Percentiles rank a stretch among this genome's conserved stretches.
Conservation (phyloP, 352 stramenopile genomes). For the Phytophthora constricta region DNA sequence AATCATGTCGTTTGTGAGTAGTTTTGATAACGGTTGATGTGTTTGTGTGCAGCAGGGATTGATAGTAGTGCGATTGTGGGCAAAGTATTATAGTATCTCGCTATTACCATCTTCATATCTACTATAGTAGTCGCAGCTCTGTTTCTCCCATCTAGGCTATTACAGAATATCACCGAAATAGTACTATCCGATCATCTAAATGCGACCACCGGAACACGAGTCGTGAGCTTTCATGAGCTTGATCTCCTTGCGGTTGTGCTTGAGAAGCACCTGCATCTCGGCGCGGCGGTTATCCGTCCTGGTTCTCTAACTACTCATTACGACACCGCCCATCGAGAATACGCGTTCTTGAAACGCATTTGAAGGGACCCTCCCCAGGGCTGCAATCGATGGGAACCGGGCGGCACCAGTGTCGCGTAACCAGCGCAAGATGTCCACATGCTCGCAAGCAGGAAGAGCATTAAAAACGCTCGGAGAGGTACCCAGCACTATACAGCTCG, state of each 20-base stretch:
- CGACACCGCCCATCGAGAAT: background rate
- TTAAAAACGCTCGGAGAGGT: constrained; percentile 4
- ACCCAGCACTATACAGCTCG: constrained; percentile 2
- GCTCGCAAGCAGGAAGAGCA: background rate
- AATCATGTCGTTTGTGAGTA: no score
- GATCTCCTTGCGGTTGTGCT: background rate
- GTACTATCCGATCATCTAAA: background rate
- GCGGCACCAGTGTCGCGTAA: background rate
- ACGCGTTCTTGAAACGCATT: background rate
- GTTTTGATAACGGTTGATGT: no score
- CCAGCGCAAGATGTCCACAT: background rate
- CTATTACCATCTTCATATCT: no score
- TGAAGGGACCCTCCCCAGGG: background rate
- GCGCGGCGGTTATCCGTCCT: background rate
- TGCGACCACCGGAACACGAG: background rate
- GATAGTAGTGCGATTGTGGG: background rate
- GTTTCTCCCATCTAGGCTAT: no score
- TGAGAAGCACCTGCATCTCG: background rate
- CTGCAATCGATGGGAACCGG: background rate
- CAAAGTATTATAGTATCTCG: background rate
- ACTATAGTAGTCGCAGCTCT: no score
- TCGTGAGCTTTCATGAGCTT: background rate
- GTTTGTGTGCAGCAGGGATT: no score
- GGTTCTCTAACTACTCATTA: background rate
- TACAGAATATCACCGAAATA: no score